These are phyloP conservation scores for Trichoderma virens DNA, from an alignment of 495 filamentous ascomycete species.

Conservation along the genomic window DNA sequence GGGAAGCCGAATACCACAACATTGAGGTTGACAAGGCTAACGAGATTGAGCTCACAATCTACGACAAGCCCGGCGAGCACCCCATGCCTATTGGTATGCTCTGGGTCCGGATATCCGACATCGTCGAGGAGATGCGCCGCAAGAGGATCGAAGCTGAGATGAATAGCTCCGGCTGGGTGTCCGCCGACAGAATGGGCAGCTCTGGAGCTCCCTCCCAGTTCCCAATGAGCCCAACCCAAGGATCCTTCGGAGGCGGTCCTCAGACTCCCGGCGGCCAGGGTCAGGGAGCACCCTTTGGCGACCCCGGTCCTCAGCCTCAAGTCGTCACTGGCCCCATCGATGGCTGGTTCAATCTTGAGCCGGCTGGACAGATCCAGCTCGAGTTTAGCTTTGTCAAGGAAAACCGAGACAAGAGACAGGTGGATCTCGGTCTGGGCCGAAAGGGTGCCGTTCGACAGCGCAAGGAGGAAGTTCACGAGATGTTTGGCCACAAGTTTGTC, in stretches of 20 bases:
- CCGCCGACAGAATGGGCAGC: slow-evolving; percentile 84
- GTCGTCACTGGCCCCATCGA: slow-evolving; percentile 68
- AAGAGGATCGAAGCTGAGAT: slow-evolving; percentile 96
- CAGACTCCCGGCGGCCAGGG: slow-evolving; percentile 23
- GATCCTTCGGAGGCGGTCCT: slow-evolving; percentile 35
- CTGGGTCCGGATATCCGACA: slow-evolving; percentile 95
- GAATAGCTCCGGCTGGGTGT: slow-evolving; percentile 88
- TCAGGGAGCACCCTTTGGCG: slow-evolving; percentile 13
- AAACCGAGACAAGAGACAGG: slow-evolving; percentile 48
- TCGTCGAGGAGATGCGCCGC: slow-evolving; percentile 92
- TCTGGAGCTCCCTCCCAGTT: slow-evolving; percentile 41
- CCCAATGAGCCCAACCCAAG: slow-evolving; percentile 41
- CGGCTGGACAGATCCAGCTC: slow-evolving; percentile 69
- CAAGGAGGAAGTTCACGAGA: slow-evolving; percentile 95
- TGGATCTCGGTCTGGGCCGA: slow-evolving; percentile 83
- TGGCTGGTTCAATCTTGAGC: slow-evolving; percentile 94
- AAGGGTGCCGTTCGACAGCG: slow-evolving; percentile 94
- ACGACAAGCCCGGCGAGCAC: slow-evolving; percentile 86
- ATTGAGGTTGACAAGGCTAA: slow-evolving; percentile 97
- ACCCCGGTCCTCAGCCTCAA: slow-evolving; percentile 24
- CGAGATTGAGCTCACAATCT: slow-evolving; percentile 94
- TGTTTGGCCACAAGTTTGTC: slow-evolving; percentile 98
- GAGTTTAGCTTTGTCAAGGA: slow-evolving; percentile 76
- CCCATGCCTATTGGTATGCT: slow-evolving; percentile 89
- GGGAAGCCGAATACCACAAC: slow-evolving; percentile 83